phyloP scores from a whole-genome alignment of 1,284 basidiomycete species.

The Ustilago curta region DNA sequence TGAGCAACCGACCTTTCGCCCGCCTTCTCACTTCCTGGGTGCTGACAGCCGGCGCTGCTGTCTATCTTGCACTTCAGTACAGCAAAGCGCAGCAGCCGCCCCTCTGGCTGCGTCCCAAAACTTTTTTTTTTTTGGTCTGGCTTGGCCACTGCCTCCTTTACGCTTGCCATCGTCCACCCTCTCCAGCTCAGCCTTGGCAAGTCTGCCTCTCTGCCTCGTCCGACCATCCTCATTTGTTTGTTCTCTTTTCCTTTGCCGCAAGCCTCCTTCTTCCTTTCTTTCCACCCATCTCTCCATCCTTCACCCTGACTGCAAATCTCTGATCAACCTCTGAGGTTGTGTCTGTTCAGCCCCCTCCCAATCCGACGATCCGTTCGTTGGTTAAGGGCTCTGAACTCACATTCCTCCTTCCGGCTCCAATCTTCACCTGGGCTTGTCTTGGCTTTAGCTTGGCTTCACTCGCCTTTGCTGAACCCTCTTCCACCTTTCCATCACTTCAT shows the following conservation, averaged over 20 bases:
- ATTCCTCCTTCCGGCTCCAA: constrained; percentile 41
- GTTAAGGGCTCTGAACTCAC: constrained; percentile 14
- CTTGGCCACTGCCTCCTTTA: not conserved
- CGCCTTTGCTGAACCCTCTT: not conserved
- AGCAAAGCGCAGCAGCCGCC: not conserved
- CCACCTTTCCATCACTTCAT: not conserved
- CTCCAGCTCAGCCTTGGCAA: constrained; percentile 4
- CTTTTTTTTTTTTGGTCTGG: constrained; percentile 1
- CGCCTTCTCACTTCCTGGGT: constrained; percentile 6
- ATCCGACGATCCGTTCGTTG: constrained; percentile 32
- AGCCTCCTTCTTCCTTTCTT: constrained; percentile 1
- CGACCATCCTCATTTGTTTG: constrained; percentile 2
- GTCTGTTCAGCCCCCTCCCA: constrained; percentile 35
- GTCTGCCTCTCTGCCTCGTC: not conserved
- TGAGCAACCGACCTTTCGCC: not conserved
- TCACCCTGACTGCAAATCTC: constrained; percentile 10
- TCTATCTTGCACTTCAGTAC: not conserved
- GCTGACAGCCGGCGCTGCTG: not conserved
- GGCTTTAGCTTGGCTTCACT: not conserved
- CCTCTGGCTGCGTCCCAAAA: not conserved
- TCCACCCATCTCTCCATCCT: constrained; percentile 10
- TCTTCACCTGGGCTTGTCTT: constrained; percentile 17
- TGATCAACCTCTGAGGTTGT: constrained; percentile 12
- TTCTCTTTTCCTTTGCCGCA: not conserved
- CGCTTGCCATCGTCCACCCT: not conserved